Evolutionary conservation across 371 early-diverging fungal genomes (phyloP).

Genomic region (Apophysomyces sp.): DNA sequence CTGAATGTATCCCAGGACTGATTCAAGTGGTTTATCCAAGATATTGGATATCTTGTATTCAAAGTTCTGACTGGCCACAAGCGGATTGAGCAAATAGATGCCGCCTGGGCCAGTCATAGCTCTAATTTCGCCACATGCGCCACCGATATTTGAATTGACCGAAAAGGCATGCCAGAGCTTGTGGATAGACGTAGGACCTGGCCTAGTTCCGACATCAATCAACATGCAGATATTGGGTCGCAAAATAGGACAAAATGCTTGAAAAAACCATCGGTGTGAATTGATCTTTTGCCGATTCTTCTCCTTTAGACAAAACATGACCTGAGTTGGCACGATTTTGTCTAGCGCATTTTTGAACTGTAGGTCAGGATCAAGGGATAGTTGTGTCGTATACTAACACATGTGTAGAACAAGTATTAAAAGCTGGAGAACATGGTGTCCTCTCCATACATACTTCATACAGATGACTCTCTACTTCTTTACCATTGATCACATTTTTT

Average conservation of each 20-base stretch:
- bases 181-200: constrained; percentile 81
- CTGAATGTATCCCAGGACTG: constrained; percentile 92
- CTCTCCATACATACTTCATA: constrained; percentile 62
- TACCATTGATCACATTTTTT: constrained; percentile 59
- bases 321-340: constrained; percentile 85
- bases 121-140: constrained; percentile 96
- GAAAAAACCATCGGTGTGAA: constrained; percentile 97
- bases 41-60: constrained; percentile 94
- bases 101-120: constrained; percentile 81
- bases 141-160: constrained; percentile 82
- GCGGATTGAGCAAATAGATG: constrained; percentile 74
- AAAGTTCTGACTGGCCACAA: constrained; percentile 96
- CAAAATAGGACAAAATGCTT: constrained; percentile 85
- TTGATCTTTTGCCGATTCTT: constrained; percentile 90
- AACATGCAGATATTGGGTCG: constrained; percentile 87
- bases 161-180: constrained; percentile 93
- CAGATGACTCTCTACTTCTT: constrained; percentile 73
- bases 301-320: constrained; percentile 90
- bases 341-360: constrained; percentile 67
- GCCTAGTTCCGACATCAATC: constrained; percentile 93
- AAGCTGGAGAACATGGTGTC: not conserved
- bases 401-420: not conserved
- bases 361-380: constrained; percentile 67
- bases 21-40: constrained; percentile 95
- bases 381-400: constrained; percentile 80